Evolutionary conservation across 352 stramenopile species (phyloP), one percentile per base, ranked within the genome.

Genomic region (Elongisporangium undulatum): DNA sequence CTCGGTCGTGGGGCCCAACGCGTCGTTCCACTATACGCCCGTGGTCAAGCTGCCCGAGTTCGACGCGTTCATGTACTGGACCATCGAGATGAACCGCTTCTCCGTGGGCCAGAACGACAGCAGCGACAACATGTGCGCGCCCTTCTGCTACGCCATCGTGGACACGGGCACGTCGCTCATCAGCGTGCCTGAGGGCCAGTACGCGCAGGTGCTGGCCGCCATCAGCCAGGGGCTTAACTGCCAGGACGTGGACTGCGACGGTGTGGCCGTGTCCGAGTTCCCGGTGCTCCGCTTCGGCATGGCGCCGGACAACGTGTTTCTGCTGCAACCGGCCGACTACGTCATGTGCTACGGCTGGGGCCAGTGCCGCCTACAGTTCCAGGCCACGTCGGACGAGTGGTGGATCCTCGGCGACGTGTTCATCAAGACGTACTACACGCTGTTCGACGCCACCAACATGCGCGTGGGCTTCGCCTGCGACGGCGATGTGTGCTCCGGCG

Each of bases 381-480:
- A 95, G 71, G 75, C 76, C 3, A 90, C 82, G 21, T 62, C 61
- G 19, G 85, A 94, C 54, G 70, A 83, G 63, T 96, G 83, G 78
- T 96, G 88, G 88, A 94, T 96, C 68, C 75, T 96, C 17, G 88
- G 88, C 9, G 88, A 96, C 57, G 76, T 95, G 29, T 96, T 96
- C 63, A 87, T 96, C 59, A 94, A 96, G 74, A 94, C 85, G 21
- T 96, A 97, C 80, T 96, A 96, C 72, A 95, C 88, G 23, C 65
- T 96, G n/a, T 96, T 95, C 53, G 88, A 96, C 57, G 86, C 74
- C n/a, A 72, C 89, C 49, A 90, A 91, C 56, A 88, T 95, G 73
- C 85, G 88, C 49, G 69, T 96, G 24, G 88, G 88, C 49, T 96
- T 96, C 59, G 88, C 88, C 1, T 96, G 88, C 60, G 77, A 89